phyloP scores from a whole-genome alignment of 441 rosid species.

The Arabidopsis lyrata region DNA sequence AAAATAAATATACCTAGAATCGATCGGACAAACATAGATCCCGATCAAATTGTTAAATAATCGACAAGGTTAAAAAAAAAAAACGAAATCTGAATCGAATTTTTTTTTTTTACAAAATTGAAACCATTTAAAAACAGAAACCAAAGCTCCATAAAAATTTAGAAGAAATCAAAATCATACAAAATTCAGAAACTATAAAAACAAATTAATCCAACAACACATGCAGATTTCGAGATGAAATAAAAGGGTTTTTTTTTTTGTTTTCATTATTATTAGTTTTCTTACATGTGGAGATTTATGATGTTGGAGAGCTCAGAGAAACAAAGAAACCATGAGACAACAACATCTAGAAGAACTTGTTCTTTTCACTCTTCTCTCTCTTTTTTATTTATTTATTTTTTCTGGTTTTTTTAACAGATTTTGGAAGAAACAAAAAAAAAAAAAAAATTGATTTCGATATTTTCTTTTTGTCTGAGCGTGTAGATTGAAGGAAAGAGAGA shows the following conservation, averaged over 20 bases:
- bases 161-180: slow-evolving; percentile 49
- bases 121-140: slow-evolving; percentile 47
- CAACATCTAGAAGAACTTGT: slow-evolving; percentile 21
- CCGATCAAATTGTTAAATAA: slow-evolving; percentile 57
- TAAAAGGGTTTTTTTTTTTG: too few species aligned
- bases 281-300: slow-evolving; percentile 46
- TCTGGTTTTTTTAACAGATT: background rate
- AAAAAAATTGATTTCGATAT: background rate
- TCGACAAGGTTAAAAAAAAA: slow-evolving; percentile 21
- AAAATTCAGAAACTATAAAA: slow-evolving; percentile 1
- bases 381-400: background rate
- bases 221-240: slow-evolving; percentile 35
- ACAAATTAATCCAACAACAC: slow-evolving; percentile 21
- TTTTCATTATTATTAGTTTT: background rate
- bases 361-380: slow-evolving; percentile 21
- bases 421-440: slow-evolving; percentile 20
- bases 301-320: slow-evolving; percentile 70
- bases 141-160: slow-evolving; percentile 44
- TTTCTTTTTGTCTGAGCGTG: slow-evolving; percentile 2
- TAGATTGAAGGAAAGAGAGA: slow-evolving; percentile 31
- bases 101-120: slow-evolving; percentile 26
- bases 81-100: slow-evolving; percentile 48
- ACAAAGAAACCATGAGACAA: slow-evolving; percentile 33
- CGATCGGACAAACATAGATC: slow-evolving; percentile 86
- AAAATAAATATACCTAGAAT: slow-evolving; percentile 46